Conservation (phyloP, 805 yeast genomes). For the Zygoascus ofunaensis region DNA sequence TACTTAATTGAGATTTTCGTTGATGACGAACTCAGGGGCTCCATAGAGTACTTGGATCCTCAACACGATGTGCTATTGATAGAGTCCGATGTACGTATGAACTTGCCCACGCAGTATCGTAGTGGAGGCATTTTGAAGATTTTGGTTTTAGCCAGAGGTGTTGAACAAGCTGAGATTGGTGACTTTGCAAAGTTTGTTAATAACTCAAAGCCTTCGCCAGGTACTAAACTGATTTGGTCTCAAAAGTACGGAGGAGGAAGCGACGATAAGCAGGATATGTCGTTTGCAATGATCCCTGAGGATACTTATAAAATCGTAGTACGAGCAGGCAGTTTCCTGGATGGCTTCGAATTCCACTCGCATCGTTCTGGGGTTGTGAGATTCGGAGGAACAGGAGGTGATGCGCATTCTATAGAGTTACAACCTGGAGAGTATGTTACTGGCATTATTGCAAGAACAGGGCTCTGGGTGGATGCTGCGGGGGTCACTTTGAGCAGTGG, state of each 20-base stretch:
- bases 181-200: conserved; percentile 35
- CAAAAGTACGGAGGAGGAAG: conserved; percentile 17
- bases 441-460: conserved; percentile 58
- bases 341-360: conserved; percentile 57
- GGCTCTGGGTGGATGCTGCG: conserved; percentile 85
- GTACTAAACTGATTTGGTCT: conserved; percentile 6
- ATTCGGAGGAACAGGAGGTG: conserved; percentile 33
- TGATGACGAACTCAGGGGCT: conserved; percentile 47
- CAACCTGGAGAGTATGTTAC: conserved; percentile 48
- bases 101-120: conserved; percentile 29
- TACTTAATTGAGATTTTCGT: conserved; percentile 63
- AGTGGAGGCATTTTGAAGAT: conserved; percentile 32
- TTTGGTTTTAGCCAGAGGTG: conserved; percentile 50
- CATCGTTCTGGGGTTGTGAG: conserved; percentile 22
- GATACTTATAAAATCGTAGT: conserved; percentile 46
- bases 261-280: conserved; percentile 22
- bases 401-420: conserved; percentile 42
- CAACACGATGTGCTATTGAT: conserved; percentile 43
- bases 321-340: conserved; percentile 68
- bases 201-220: conserved; percentile 2
- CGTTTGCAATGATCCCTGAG: conserved; percentile 25
- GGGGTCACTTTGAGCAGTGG: conserved; percentile 48
- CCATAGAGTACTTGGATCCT: conserved; percentile 56
- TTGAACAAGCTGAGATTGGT: conserved; percentile 45
- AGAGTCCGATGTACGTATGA: conserved; percentile 37